Evolutionary conservation across 768 basidiomycete species (phyloP).

Genomic region (Tylopilus vinaceipallidus): DNA sequence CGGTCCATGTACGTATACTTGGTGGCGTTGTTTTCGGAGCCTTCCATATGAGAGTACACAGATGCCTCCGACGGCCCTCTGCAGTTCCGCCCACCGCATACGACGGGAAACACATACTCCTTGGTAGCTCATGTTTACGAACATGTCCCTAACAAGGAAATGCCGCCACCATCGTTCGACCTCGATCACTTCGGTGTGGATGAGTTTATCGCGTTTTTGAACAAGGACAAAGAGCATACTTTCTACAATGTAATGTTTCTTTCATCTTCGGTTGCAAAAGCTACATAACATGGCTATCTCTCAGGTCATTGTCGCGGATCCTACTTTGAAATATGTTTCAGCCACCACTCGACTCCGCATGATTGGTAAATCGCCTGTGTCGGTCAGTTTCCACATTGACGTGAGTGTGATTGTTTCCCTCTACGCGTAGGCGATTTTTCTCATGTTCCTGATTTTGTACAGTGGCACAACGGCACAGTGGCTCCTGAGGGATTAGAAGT

Average conservation of each 20-base stretch:
- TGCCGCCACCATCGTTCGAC: background rate
- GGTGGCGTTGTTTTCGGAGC: background rate
- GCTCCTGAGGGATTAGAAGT: conserved; percentile 1
- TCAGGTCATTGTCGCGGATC: conserved; percentile 11
- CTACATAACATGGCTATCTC: background rate
- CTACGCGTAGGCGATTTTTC: background rate
- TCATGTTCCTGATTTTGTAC: background rate
- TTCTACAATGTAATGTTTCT: conserved; percentile 6
- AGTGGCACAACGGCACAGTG: conserved; percentile 4
- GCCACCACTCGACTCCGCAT: conserved; percentile 10
- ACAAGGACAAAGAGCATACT: background rate
- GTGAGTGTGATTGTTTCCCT: background rate
- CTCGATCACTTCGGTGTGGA: background rate
- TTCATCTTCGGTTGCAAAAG: background rate
- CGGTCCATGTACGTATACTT: background rate
- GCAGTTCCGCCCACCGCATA: conserved; percentile 8
- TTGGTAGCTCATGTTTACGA: conserved; percentile 10
- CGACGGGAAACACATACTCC: conserved; percentile 1
- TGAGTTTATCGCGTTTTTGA: conserved; percentile 1
- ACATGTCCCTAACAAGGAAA: background rate
- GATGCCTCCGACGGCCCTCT: background rate
- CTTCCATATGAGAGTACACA: background rate
- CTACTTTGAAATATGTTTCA: conserved; percentile 5
- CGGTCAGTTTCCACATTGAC: background rate
- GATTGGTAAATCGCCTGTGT: background rate